Percentiles rank a stretch among this genome's conserved stretches.
These are phyloP conservation scores for Dimargaris xerosporica DNA, from an alignment of 192 early-diverging fungal genomes.

Conservation along the genomic window DNA sequence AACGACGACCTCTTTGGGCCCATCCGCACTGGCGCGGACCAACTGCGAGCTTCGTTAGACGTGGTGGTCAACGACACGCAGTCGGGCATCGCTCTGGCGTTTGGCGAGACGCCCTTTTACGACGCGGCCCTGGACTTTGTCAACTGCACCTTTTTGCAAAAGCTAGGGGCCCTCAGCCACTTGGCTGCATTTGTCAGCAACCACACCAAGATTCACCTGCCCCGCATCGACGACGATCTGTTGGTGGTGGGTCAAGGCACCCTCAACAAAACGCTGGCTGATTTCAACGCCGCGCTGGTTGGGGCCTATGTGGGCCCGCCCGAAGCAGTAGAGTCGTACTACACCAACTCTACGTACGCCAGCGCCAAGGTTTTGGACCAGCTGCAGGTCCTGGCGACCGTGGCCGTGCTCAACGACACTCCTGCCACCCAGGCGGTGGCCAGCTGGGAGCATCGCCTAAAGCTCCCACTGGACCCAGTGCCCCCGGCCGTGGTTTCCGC, in stretches of 20 bases:
- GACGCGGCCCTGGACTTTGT: slow-evolving; percentile 24
- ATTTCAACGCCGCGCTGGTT: slow-evolving; percentile 17
- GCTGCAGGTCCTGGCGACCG: background rate
- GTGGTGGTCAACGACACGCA: slow-evolving; percentile 22
- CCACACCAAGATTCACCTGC: slow-evolving; percentile 19
- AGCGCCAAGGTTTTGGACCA: background rate
- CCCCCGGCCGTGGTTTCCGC: no score
- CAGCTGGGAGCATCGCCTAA: background rate
- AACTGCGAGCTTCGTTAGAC: slow-evolving; percentile 24
- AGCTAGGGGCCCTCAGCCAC: slow-evolving; percentile 21
- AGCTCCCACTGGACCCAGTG: background rate
- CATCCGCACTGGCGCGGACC: slow-evolving; percentile 17
- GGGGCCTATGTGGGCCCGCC: slow-evolving; percentile 22
- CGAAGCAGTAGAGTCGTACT: slow-evolving; percentile 18
- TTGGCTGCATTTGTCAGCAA: slow-evolving; percentile 23
- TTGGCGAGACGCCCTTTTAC: slow-evolving; percentile 21
- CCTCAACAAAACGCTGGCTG: slow-evolving; percentile 18
- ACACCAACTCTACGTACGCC: slow-evolving; percentile 8
- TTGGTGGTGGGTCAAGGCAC: slow-evolving; percentile 16
- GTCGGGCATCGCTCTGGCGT: slow-evolving; percentile 18
- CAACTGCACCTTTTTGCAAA: slow-evolving; percentile 29
- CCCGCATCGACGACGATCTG: slow-evolving; percentile 17
- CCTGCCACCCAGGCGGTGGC: background rate
- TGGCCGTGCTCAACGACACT: background rate
- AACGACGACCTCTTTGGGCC: slow-evolving; percentile 25